Evolutionary conservation across 768 basidiomycete genomes (phyloP).

Genomic region (Paxillus ammoniavirescens): DNA sequence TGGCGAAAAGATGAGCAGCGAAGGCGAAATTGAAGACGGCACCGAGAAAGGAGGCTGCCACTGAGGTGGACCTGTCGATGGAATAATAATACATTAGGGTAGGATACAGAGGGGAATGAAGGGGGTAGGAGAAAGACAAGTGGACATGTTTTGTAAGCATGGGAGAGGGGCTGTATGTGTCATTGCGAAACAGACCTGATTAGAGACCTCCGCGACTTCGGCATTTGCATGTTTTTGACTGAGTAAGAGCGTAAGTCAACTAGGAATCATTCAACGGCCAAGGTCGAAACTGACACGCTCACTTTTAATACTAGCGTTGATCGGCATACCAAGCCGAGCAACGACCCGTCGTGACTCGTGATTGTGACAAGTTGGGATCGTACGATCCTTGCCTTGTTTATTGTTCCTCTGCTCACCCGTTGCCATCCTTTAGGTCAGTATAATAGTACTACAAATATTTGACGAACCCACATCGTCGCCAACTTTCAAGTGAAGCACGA

Average conservation of each 20-base stretch:
- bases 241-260: background rate
- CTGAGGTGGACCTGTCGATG: conserved; percentile 33
- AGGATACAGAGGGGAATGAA: background rate
- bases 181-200: conserved; percentile 9
- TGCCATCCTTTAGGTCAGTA: too few species aligned
- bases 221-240: background rate
- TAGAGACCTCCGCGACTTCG: conserved; percentile 8
- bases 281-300: too few species aligned
- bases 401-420: too few species aligned
- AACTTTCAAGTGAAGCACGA: too few species aligned
- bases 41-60: conserved; percentile 38
- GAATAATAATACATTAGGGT: conserved; percentile 3
- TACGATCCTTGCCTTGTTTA: too few species aligned
- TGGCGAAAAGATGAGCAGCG: conserved; percentile 39
- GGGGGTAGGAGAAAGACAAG: conserved; percentile 4
- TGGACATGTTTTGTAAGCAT: conserved; percentile 7
- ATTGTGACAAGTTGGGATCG: too few species aligned
- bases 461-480: too few species aligned
- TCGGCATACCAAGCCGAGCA: too few species aligned
- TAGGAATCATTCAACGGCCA: background rate
- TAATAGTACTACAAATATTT: too few species aligned
- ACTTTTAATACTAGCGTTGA: too few species aligned
- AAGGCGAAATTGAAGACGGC: conserved; percentile 40
- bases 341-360: too few species aligned
- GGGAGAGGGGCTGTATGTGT: conserved; percentile 3